Percentiles rank a stretch among this genome's conserved stretches.
Evolutionary conservation across 169 alveolate species (phyloP).

Genomic region (Eimeria acervulina): DNA sequence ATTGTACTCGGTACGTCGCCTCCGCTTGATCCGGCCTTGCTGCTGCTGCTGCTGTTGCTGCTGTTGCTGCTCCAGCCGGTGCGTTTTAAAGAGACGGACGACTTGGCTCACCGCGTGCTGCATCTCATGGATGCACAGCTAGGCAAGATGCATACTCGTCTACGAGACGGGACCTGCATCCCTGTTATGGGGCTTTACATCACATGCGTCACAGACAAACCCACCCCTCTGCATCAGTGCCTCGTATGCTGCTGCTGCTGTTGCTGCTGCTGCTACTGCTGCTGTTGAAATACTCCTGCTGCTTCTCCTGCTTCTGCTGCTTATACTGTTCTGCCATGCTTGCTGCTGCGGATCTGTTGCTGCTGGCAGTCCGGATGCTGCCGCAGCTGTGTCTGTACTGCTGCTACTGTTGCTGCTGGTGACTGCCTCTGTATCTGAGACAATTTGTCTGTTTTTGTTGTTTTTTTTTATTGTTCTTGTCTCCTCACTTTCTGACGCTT

Average conservation of each 20-base stretch:
- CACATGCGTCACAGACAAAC: slow-evolving; percentile 92
- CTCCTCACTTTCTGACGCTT: not conserved
- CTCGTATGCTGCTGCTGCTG: slow-evolving; percentile 47
- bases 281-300: no score
- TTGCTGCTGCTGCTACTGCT: slow-evolving; percentile 22
- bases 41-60: slow-evolving; percentile 52
- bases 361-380: no score
- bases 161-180: slow-evolving; percentile 95
- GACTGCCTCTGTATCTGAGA: no score
- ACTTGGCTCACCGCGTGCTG: slow-evolving; percentile 93
- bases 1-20: not conserved
- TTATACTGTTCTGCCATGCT: not conserved
- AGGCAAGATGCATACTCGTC: slow-evolving; percentile 94
- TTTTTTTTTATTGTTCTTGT: not conserved
- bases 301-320: not conserved
- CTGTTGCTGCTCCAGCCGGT: slow-evolving; percentile 81
- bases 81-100: slow-evolving; percentile 93
- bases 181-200: slow-evolving; percentile 93
- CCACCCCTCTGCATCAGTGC: slow-evolving; percentile 89
- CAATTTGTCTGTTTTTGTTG: no score
- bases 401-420: no score
- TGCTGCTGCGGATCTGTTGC: slow-evolving; percentile 77
- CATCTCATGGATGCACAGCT: slow-evolving; percentile 95
- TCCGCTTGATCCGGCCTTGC: no score
- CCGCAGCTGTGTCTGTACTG: no score